A percentile compares a stretch with the other conserved stretches of the same genome.
These are phyloP conservation scores for Talaromyces piceae DNA, from an alignment of 2,329 filamentous ascomycete species.

Conservation along the genomic window DNA sequence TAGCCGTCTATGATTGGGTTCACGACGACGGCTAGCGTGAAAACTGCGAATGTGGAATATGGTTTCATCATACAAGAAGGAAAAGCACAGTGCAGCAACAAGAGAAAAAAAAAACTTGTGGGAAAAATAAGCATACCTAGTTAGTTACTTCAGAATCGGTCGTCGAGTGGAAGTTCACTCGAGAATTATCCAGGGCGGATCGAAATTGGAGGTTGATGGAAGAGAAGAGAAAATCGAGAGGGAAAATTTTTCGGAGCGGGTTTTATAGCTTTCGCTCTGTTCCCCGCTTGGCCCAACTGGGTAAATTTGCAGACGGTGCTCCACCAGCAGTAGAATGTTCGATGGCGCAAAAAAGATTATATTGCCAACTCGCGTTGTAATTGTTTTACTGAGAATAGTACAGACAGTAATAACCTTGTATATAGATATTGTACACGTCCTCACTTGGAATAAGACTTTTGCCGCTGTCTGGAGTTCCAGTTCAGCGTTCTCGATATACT, in stretches of 20 bases:
- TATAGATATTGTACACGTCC: not conserved
- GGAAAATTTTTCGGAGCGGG: constrained; percentile 3
- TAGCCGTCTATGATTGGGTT: constrained; percentile 14
- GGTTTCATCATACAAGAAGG: constrained; percentile 32
- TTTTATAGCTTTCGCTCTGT: constrained; percentile 8
- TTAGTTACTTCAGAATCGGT: not conserved
- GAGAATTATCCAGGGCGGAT: constrained; percentile 7
- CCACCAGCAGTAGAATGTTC: too few species aligned
- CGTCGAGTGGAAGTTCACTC: not conserved
- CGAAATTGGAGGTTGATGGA: constrained; percentile 6
- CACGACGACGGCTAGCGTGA: constrained; percentile 15
- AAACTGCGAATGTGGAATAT: constrained; percentile 33
- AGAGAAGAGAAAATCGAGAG: constrained; percentile 12
- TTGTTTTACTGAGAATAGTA: too few species aligned
- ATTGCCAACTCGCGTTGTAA: too few species aligned
- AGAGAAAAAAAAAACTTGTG: not conserved
- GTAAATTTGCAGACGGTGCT: not conserved
- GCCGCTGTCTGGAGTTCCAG: constrained; percentile 44
- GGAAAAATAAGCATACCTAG: constrained; percentile 4
- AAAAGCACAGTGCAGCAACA: constrained; percentile 1
- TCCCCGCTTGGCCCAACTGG: not conserved
- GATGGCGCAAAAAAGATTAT: not conserved
- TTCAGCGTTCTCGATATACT: constrained; percentile 45
- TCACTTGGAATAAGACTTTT: constrained; percentile 30
- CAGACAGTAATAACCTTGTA: not conserved